Conservation (phyloP, 83 land plant species). For the Larix sibirica region DNA sequence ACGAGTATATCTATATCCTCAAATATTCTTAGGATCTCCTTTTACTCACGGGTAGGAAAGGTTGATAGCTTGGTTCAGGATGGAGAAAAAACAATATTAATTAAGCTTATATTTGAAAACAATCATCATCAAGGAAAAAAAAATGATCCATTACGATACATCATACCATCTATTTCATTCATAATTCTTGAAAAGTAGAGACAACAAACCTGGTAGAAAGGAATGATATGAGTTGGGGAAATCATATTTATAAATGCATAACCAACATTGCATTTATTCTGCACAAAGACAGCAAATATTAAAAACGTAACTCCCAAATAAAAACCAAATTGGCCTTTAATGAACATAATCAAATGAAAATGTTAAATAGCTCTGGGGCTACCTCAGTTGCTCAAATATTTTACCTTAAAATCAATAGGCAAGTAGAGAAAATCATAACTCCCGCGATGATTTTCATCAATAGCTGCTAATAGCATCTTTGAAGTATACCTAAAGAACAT, state of each 20-base stretch:
- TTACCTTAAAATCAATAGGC: slow-evolving; percentile 98
- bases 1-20: not conserved
- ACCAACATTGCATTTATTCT: slow-evolving; percentile 98
- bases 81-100: not conserved
- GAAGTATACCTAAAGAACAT: slow-evolving; percentile 81
- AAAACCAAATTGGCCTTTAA: not conserved
- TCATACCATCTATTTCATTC: not conserved
- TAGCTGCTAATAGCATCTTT: slow-evolving; percentile 95
- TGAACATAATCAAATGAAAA: not conserved
- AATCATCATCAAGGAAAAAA: not conserved
- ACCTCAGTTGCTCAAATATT: not conserved
- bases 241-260: slow-evolving; percentile 96
- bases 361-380: not conserved
- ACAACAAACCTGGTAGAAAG: slow-evolving; percentile 72
- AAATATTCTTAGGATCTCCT: not conserved
- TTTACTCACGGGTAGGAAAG: not conserved
- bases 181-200: not conserved
- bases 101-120: not conserved
- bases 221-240: slow-evolving; percentile 64
- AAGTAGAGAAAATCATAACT: slow-evolving; percentile 94
- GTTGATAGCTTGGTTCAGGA: not conserved
- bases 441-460: slow-evolving; percentile 94
- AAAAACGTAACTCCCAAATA: not conserved
- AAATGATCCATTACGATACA: not conserved
- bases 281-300: slow-evolving; percentile 22